Evolutionary conservation across 2,329 filamentous ascomycete species (phyloP), one percentile per base, ranked within the genome.

Genomic region (Pseudogymnoascus sp.): DNA sequence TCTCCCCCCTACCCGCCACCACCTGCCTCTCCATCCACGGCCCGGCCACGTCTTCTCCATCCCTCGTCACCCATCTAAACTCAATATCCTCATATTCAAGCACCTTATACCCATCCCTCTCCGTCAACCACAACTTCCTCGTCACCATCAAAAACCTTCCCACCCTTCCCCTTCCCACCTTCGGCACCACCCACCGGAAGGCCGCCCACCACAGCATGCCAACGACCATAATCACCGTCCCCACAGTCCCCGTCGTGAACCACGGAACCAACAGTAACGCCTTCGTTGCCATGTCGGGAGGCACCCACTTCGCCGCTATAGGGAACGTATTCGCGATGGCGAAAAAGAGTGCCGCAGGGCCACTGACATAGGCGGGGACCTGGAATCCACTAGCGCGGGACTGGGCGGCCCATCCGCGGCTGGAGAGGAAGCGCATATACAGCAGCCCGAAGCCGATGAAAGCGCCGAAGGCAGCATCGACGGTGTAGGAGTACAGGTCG

Each of bases 401-500:
- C 49, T 56, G 49, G 3, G 25, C 49, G 2, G 49, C 49, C 49
- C 49, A 56, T 56, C 49, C 49, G n/a, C 49, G 49, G 5, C 28
- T 2, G 1, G 66, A 63, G 5, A 66, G 28, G 9, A 68, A 66
- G 2, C 69, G 65, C 46, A 75, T 69, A 46, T 75, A 70, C 16
- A 76, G 53, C 3, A 77, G 68, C 1, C 75, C 75, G 12, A 66
- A 65, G 9, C 69, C 69, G 5, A 77, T 68, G 31, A 75, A 68
- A 34, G 70, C 65, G 14, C 73, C 73, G 38, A 75, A 68, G 36
- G 73, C 66, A 1, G 72, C 67, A 43, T 75, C 71, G n/a, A 78
- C 70, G n/a, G 73, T 72, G 66, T 79, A 79, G 42, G 72, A 69
- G 65, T 78, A 78, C 8, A 79, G 64, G 3, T 68, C 66, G 9